phyloP scores from a whole-genome alignment of 2,329 filamentous ascomycete species.

The Colletotrichum karsti region DNA sequence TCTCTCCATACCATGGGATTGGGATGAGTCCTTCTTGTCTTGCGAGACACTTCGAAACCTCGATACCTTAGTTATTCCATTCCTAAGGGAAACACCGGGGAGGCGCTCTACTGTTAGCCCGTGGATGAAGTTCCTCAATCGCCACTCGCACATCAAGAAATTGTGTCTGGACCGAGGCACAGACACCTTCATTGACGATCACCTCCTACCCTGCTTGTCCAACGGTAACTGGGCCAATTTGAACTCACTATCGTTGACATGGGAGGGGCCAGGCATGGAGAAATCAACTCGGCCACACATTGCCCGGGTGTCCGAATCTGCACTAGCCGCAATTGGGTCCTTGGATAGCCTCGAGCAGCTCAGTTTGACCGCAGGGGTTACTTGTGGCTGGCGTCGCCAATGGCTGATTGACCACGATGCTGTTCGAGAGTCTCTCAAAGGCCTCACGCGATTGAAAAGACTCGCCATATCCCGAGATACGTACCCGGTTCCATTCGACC shows the following conservation, averaged over 20 bases:
- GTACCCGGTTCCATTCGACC: background rate
- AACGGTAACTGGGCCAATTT: background rate
- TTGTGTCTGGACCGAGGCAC: background rate
- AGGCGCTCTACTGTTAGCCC: background rate
- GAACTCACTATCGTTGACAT: background rate
- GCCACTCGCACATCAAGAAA: background rate
- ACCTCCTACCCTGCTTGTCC: background rate
- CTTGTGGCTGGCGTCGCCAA: background rate
- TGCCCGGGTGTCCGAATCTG: background rate
- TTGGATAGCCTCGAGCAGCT: background rate
- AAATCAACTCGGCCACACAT: background rate
- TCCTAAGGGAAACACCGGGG: background rate
- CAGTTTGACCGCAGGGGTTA: background rate
- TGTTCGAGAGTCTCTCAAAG: background rate
- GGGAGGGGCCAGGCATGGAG: background rate
- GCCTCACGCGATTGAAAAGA: background rate
- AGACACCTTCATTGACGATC: background rate
- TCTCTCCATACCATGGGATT: background rate
- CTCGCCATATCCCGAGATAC: conserved; percentile 1
- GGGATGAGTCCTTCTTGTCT: background rate
- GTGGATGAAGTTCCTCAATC: background rate
- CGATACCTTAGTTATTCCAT: background rate
- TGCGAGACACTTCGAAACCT: conserved; percentile 2
- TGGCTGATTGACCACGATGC: conserved; percentile 1
- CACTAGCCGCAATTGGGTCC: background rate